Evolutionary conservation across 1,284 basidiomycete species (phyloP).

Genomic region (Fomitopsis betulina): DNA sequence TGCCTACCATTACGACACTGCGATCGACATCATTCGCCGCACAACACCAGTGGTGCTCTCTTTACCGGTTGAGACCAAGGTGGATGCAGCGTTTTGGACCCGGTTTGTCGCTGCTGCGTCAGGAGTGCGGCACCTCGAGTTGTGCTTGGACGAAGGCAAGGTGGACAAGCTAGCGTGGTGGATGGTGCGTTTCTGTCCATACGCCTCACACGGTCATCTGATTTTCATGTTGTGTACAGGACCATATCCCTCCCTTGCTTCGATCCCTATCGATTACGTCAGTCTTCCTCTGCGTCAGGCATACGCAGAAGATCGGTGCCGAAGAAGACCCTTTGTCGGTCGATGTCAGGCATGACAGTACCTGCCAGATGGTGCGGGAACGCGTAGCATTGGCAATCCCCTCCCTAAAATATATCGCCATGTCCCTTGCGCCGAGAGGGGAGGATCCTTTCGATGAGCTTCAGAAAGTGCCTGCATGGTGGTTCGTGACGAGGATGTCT

Average conservation of each 20-base stretch:
- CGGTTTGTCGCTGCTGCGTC: neutral
- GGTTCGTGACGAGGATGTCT: constrained; percentile 1
- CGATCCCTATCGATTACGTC: neutral
- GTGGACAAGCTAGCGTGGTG: neutral
- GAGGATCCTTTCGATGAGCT: constrained; percentile 3
- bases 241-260: constrained; percentile 1
- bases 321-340: neutral
- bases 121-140: constrained; percentile 4
- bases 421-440: constrained; percentile 2
- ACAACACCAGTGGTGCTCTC: constrained; percentile 2
- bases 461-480: constrained; percentile 2
- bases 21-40: constrained; percentile 3
- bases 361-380: neutral
- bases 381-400: neutral
- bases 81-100: constrained; percentile 5
- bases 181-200: constrained; percentile 2
- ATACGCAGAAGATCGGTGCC: neutral
- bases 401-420: constrained; percentile 2
- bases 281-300: constrained; percentile 5
- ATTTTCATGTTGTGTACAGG: neutral
- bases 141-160: constrained; percentile 8
- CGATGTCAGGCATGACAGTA: neutral
- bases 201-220: neutral
- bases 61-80: constrained; percentile 7
- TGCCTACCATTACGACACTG: constrained; percentile 7